Evolutionary conservation across 2,329 filamentous ascomycete species (phyloP).

Genomic region (Zasmidium citrigriseum): DNA sequence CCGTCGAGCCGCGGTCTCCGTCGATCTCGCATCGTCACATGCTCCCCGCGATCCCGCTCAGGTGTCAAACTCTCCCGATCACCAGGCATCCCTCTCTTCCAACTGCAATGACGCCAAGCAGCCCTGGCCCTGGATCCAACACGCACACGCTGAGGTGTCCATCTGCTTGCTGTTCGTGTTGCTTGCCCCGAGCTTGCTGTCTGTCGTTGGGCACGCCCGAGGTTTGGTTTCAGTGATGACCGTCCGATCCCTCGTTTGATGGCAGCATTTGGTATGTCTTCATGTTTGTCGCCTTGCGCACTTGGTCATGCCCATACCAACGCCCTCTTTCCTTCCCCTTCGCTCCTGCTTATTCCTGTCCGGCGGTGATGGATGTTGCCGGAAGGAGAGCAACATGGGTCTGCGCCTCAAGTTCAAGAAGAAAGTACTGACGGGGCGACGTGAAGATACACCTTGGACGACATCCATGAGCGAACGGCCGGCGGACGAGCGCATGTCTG

Average conservation of each 20-base stretch:
- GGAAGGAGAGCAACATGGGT: background rate
- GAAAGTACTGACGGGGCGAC: background rate
- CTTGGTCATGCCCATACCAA: background rate
- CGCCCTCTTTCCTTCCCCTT: background rate
- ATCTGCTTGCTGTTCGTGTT: background rate
- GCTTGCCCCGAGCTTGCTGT: background rate
- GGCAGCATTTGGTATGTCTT: slow-evolving; percentile 25
- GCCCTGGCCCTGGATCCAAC: background rate
- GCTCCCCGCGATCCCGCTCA: background rate
- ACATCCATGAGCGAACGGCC: slow-evolving; percentile 23
- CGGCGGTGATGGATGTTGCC: too few relatives aligned
- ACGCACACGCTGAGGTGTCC: background rate
- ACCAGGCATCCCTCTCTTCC: background rate
- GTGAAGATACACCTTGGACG: slow-evolving; percentile 25
- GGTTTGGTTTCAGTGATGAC: background rate
- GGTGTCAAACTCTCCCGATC: background rate
- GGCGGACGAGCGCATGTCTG: slow-evolving; percentile 11
- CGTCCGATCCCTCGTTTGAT: slow-evolving; percentile 11
- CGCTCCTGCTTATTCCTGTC: background rate
- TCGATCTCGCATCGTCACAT: background rate
- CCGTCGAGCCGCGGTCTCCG: background rate
- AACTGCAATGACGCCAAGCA: background rate
- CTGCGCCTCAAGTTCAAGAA: slow-evolving; percentile 1
- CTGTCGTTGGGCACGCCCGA: background rate
- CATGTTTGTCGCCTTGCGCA: background rate